Conservation (phyloP, 345 rosid species). For the Syzygium aqueum region DNA sequence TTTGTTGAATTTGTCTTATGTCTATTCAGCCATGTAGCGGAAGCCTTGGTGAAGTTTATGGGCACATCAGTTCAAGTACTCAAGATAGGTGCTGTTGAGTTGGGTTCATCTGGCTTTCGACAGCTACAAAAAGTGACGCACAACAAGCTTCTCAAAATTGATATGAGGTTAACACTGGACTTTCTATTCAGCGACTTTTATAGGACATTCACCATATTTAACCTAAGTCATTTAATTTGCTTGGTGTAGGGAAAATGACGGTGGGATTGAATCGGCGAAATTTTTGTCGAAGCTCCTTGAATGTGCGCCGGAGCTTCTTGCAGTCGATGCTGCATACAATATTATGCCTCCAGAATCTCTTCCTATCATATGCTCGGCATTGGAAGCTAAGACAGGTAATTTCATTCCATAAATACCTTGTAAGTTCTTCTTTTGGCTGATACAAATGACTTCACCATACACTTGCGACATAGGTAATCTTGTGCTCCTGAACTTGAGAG, state of each 20-base stretch:
- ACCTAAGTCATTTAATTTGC: background rate
- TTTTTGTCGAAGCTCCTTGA: conserved; percentile 52
- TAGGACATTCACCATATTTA: background rate
- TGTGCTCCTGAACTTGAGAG: conserved; percentile 58
- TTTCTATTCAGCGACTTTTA: background rate
- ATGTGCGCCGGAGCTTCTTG: conserved; percentile 45
- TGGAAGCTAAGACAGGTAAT: conserved; percentile 49
- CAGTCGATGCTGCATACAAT: conserved; percentile 56
- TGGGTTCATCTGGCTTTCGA: conserved; percentile 66
- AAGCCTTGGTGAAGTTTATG: conserved; percentile 37
- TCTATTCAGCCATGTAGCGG: conserved; percentile 45
- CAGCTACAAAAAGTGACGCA: conserved; percentile 28
- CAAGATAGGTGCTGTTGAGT: conserved; percentile 61
- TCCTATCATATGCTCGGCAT: conserved; percentile 39
- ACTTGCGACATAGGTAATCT: conserved; percentile 34
- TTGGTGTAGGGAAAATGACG: background rate
- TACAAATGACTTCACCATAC: background rate
- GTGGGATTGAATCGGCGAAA: background rate
- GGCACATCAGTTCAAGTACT: conserved; percentile 32
- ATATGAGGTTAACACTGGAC: conserved; percentile 45
- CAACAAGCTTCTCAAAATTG: conserved; percentile 42
- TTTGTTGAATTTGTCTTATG: background rate
- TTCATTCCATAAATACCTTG: too few relatives aligned
- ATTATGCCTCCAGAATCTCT: conserved; percentile 67
- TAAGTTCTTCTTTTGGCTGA: too few relatives aligned